A percentile compares a stretch with the other conserved stretches of the same genome.
Evolutionary conservation across 164 flowering plant species (phyloP).

Genomic region (Cinnamomum micranthum): DNA sequence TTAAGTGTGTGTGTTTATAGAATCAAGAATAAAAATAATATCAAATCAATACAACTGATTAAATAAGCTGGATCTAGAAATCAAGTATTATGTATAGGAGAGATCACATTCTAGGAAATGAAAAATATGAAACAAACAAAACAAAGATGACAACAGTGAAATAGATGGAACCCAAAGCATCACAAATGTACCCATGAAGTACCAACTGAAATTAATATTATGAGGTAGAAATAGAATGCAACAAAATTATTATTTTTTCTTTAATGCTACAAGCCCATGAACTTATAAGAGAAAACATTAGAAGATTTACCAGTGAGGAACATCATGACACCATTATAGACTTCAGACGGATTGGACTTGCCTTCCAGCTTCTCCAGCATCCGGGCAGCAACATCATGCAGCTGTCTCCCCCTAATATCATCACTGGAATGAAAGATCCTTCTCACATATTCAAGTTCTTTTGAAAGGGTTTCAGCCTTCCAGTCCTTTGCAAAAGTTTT

Average conservation of each 20-base stretch:
- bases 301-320: slow-evolving; percentile 68
- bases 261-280: background rate
- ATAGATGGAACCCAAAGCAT: no score
- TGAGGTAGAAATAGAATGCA: background rate
- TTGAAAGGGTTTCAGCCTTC: slow-evolving; percentile 65
- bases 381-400: slow-evolving; percentile 58
- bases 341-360: slow-evolving; percentile 53
- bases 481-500: slow-evolving; percentile 77
- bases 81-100: no score
- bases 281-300: background rate
- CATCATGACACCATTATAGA: slow-evolving; percentile 50
- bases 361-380: slow-evolving; percentile 52
- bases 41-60: no score
- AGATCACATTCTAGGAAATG: no score
- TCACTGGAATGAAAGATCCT: slow-evolving; percentile 71
- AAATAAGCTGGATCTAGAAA: no score
- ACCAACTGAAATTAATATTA: background rate
- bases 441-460: slow-evolving; percentile 82
- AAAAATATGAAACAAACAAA: no score
- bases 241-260: no score
- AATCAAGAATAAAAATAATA: background rate
- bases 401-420: slow-evolving; percentile 66
- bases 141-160: no score
- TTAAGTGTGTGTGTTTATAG: background rate
- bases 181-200: background rate